Evolutionary conservation across 352 stramenopile species (phyloP).

Genomic region (Phytophthora pistaciae): DNA sequence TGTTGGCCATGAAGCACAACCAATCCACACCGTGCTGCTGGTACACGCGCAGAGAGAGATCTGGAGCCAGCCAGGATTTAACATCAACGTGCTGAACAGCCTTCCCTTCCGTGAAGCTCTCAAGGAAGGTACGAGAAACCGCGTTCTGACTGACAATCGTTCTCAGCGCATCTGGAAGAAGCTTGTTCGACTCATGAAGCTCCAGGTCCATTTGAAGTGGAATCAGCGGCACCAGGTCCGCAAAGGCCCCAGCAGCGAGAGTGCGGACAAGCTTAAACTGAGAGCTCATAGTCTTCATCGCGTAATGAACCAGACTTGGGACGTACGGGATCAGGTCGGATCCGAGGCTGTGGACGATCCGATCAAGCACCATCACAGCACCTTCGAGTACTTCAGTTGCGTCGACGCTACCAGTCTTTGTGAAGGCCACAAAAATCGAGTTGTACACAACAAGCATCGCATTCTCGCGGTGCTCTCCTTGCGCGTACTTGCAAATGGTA

Average conservation of each 20-base stretch:
- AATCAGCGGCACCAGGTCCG: slow-evolving; percentile 73
- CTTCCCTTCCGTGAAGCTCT: slow-evolving; percentile 68
- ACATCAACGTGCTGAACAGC: slow-evolving; percentile 57
- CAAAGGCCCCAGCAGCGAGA: slow-evolving; percentile 71
- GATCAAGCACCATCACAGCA: slow-evolving; percentile 69
- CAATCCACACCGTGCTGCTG: slow-evolving; percentile 86
- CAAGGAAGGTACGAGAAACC: slow-evolving; percentile 72
- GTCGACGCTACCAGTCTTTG: background rate
- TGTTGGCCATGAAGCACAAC: slow-evolving; percentile 74
- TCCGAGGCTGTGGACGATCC: slow-evolving; percentile 47
- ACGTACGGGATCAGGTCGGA: slow-evolving; percentile 59
- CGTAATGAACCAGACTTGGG: slow-evolving; percentile 73
- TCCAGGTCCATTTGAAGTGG: slow-evolving; percentile 80
- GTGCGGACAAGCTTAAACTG: slow-evolving; percentile 48
- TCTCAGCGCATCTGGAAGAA: slow-evolving; percentile 21
- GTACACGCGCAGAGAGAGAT: slow-evolving; percentile 64
- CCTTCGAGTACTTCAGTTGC: slow-evolving; percentile 36
- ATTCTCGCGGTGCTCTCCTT: slow-evolving; percentile 33
- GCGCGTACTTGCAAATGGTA: slow-evolving; percentile 52
- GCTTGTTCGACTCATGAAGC: slow-evolving; percentile 7
- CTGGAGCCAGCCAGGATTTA: slow-evolving; percentile 32
- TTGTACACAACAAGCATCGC: slow-evolving; percentile 66
- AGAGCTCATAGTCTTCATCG: slow-evolving; percentile 75
- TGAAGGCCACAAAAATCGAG: slow-evolving; percentile 53
- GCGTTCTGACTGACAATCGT: slow-evolving; percentile 57